These are phyloP conservation scores for Pythium volutum DNA, from an alignment of 352 stramenopile genomes.

Conservation along the genomic window DNA sequence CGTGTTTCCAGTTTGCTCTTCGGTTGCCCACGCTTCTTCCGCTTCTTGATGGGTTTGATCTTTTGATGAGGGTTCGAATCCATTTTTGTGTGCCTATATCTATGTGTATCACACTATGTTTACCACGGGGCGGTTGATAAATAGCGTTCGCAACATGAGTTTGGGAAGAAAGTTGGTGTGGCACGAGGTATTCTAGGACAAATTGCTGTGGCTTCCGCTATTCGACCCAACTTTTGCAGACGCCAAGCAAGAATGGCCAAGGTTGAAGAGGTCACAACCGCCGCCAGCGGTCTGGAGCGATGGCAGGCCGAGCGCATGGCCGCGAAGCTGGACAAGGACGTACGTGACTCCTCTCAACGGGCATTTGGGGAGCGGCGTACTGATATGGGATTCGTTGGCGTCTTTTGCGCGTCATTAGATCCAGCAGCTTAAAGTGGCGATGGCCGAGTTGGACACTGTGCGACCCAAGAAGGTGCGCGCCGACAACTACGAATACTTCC, in stretches of 20 bases:
- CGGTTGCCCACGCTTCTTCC: background rate
- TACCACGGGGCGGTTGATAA: background rate
- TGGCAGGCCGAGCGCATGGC: slow-evolving; percentile 49
- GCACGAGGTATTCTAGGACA: background rate
- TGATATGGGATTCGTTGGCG: background rate
- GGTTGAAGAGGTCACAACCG: slow-evolving; percentile 29
- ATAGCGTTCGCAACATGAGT: background rate
- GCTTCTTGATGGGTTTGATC: background rate
- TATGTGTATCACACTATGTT: no score
- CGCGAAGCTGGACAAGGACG: slow-evolving; percentile 41
- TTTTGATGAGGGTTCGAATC: slow-evolving; percentile 18
- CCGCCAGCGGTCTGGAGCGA: slow-evolving; percentile 19
- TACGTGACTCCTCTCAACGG: slow-evolving; percentile 4
- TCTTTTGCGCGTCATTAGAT: slow-evolving; percentile 37
- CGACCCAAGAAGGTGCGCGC: slow-evolving; percentile 59
- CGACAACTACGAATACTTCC: no score
- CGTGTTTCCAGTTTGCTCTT: no score
- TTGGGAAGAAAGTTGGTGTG: background rate
- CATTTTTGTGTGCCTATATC: no score
- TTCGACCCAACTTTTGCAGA: background rate
- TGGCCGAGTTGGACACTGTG: slow-evolving; percentile 66
- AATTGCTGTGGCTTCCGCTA: background rate
- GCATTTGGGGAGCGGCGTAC: background rate
- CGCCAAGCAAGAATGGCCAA: slow-evolving; percentile 27
- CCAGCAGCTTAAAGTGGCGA: slow-evolving; percentile 68